phyloP scores from a whole-genome alignment of 2,329 filamentous ascomycete species.

The Paracamarosporium sp. region DNA sequence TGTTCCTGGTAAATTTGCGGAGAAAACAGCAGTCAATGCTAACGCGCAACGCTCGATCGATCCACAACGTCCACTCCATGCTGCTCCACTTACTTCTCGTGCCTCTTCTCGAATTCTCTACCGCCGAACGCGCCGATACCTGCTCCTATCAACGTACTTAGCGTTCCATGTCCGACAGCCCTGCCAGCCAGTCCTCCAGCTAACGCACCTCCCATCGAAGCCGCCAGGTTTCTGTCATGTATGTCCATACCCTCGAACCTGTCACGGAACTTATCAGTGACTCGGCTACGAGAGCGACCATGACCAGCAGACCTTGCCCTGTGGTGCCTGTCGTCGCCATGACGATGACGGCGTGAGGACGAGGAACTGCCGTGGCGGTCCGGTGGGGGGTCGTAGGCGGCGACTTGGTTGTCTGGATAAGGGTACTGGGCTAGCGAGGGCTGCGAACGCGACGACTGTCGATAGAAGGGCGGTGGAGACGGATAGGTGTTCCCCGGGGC shows the following conservation, averaged over 20 bases:
- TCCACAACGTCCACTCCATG: constrained; percentile 4
- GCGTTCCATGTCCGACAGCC: constrained; percentile 39
- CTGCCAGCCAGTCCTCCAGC: constrained; percentile 44
- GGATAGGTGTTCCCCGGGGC: constrained; percentile 29
- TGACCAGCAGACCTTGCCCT: constrained; percentile 46
- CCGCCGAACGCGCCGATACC: constrained; percentile 43
- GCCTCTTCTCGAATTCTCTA: constrained; percentile 31
- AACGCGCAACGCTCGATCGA: background rate
- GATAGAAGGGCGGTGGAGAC: constrained; percentile 43
- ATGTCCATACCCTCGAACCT: constrained; percentile 44
- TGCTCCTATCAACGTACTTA: constrained; percentile 46
- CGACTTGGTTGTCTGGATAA: constrained; percentile 18
- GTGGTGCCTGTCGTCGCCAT: constrained; percentile 31
- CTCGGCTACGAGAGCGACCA: constrained; percentile 40
- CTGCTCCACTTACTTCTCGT: constrained; percentile 31
- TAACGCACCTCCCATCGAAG: constrained; percentile 48
- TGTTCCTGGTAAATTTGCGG: constrained; percentile 1
- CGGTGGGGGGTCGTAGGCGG: constrained; percentile 31
- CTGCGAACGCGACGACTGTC: constrained; percentile 44
- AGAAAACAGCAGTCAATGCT: background rate
- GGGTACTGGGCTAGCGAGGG: constrained; percentile 28
- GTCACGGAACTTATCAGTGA: constrained; percentile 42
- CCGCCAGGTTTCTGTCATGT: constrained; percentile 40
- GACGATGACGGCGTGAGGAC: constrained; percentile 24
- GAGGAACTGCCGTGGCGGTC: constrained; percentile 33